Base-by-base conservation (phyloP, 176 grass and related monocot genomes). In the Triticum dicoccoides region DNA sequence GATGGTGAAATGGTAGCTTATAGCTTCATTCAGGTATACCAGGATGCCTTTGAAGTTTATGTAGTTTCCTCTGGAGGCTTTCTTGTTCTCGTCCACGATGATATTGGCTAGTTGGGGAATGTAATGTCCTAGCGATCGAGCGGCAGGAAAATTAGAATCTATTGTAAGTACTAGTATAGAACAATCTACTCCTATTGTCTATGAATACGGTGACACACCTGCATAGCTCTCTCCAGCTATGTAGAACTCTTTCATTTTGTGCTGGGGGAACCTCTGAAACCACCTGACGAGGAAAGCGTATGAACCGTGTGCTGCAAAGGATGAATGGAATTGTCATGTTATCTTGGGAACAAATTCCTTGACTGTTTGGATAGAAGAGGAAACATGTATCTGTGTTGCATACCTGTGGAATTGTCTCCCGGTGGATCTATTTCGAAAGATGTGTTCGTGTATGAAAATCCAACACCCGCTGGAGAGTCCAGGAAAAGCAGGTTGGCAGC, bases 381-480 rank as follows among this genome's bases (percentile, higher is more conserved):
- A 58, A 20, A 35, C 0, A 15, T 32, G 11, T 24, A 56, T 56
- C 30, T 63, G 30, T 44, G 0, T 42, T 13, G 58, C 25, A 9
- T 89, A 97, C 92, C 95, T 8, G 95, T 97, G 49, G 91, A 89
- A 69, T 94, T 91, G 70, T 97, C 95, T 21, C 95, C 95, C 2
- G 93, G 88, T 39, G 77, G 49, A n/a, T 44, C 64, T 63, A 87
- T 63, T 74, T 91, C 84, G 37, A 89, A 90, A 68, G 92, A 92
- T 9, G 92, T 97, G 54, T 97, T 97, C 0, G 95, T 92, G 81
- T 97, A 97, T 27, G 95, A 97, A 83, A 87, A 97, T 20, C 95
- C 95, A n/a, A 97, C 95, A 51, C 95, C 95, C 51, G 91, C 95
- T 47, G 95, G 95, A 74, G 95, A 94, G 33, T 97, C 95, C 20